These are phyloP conservation scores for Triticum aestivum DNA, from an alignment of 176 grass and related monocot species.

Conservation along the genomic window IWGSC_CS_RefSeq_v2.1 NC_057812.1:499765234-499765733, in stretches of 20 bases:
- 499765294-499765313: constrained; percentile 18
- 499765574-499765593: constrained; percentile 16
- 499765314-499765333: background rate
- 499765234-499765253: constrained; percentile 54
- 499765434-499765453: constrained; percentile 11
- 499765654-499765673: background rate
- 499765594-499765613: background rate
- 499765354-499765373: background rate
- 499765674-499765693: background rate
- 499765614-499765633: background rate
- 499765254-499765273: constrained; percentile 40
- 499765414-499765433: background rate
- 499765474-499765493: constrained; percentile 17
- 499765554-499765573: background rate
- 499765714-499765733: background rate
- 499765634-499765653: background rate
- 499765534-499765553: background rate
- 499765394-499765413: background rate
- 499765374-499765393: constrained; percentile 4
- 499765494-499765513: constrained; percentile 34
- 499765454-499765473: background rate
- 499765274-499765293: constrained; percentile 49
- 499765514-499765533: background rate
- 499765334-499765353: background rate
- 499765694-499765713: background rate